Conservation (phyloP, 345 rosid species). For the Heritiera littoralis region DNA sequence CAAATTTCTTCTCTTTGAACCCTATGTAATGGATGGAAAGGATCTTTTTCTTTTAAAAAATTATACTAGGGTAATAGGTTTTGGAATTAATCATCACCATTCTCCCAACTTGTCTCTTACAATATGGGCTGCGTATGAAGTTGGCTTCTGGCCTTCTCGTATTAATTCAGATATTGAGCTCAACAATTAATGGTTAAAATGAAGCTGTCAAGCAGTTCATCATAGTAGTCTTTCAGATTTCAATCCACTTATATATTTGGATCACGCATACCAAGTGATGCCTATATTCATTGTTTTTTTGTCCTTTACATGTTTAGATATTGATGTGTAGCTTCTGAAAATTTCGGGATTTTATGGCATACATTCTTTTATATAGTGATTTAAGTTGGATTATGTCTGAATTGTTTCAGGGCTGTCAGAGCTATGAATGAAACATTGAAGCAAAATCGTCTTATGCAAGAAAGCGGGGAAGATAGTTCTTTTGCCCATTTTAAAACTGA, state of each 20-base stretch:
- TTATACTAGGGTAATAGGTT: background rate
- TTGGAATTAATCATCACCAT: background rate
- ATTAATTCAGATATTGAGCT: background rate
- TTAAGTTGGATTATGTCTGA: slow-evolving; percentile 17
- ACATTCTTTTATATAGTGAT: slow-evolving; percentile 8
- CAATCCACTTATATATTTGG: background rate
- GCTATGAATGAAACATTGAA: slow-evolving; percentile 94
- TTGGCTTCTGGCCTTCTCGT: background rate
- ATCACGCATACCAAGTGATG: background rate
- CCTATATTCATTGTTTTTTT: background rate
- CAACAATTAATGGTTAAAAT: background rate
- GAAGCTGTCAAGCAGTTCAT: background rate
- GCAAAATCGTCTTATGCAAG: slow-evolving; percentile 81
- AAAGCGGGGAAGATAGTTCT: slow-evolving; percentile 52
- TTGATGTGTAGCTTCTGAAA: background rate
- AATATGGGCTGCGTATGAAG: background rate
- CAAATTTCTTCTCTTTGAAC: slow-evolving; percentile 2
- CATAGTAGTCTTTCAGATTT: slow-evolving; percentile 8
- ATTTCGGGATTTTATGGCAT: background rate
- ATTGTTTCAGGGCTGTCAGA: slow-evolving; percentile 84
- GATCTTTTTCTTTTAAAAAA: background rate
- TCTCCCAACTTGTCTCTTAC: background rate
- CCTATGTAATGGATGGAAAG: background rate
- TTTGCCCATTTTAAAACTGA: slow-evolving; percentile 50
- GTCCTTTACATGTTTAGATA: background rate